These are phyloP conservation scores for Venturia oleaginea DNA, from an alignment of 2,329 filamentous ascomycete species.

Conservation along the genomic window DNA sequence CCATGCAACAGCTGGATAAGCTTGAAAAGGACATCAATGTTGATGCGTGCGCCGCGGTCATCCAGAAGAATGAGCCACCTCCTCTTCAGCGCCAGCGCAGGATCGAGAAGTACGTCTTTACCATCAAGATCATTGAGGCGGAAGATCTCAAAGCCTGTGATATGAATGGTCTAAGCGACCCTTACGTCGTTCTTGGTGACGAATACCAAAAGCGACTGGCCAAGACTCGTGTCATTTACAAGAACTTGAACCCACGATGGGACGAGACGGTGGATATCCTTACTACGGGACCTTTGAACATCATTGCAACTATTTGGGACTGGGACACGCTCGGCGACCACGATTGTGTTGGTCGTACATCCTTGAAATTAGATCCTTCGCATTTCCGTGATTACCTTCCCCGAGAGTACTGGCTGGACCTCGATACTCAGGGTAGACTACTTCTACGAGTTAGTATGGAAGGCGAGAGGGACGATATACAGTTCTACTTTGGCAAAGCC, in stretches of 20 bases:
- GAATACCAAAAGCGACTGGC: constrained; percentile 95
- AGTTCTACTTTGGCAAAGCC: constrained; percentile 96
- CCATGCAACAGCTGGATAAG: constrained; percentile 83
- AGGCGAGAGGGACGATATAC: constrained; percentile 93
- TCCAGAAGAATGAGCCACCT: constrained; percentile 65
- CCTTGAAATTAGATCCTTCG: constrained; percentile 91
- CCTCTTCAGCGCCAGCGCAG: constrained; percentile 58
- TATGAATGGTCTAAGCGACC: constrained; percentile 86
- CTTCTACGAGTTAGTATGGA: constrained; percentile 95
- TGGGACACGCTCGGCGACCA: constrained; percentile 96
- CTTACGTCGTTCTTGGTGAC: constrained; percentile 92
- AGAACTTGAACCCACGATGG: constrained; percentile 88
- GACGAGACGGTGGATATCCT: constrained; percentile 96
- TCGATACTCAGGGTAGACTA: constrained; percentile 88
- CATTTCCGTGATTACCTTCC: constrained; percentile 96
- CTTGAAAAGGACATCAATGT: constrained; percentile 85
- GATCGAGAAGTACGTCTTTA: constrained; percentile 89
- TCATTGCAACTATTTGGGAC: constrained; percentile 97
- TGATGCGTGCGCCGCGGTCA: constrained; percentile 75
- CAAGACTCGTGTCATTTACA: constrained; percentile 87
- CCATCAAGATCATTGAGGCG: constrained; percentile 95
- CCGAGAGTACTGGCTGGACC: constrained; percentile 92
- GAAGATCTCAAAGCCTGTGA: constrained; percentile 98
- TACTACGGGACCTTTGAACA: constrained; percentile 80
- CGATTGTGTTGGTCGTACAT: constrained; percentile 94